phyloP scores from a whole-genome alignment of 306 rosid genomes.

The Cajanus cajan region DNA sequence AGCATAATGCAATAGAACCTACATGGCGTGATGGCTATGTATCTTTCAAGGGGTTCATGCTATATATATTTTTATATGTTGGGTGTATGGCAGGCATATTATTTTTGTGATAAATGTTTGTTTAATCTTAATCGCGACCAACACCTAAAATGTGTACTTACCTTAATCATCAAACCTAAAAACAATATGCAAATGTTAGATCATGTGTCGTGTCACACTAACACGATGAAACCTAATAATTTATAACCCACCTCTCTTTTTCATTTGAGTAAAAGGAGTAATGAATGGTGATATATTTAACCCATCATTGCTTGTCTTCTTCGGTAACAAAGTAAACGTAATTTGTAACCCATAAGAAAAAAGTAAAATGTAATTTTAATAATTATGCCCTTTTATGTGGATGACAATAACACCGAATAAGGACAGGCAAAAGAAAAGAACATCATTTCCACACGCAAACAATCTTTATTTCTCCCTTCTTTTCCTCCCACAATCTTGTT shows the following conservation, averaged over 20 bases:
- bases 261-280: background rate
- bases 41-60: background rate
- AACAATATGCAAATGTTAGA: background rate
- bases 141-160: background rate
- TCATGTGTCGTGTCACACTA: background rate
- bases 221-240: background rate
- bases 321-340: background rate
- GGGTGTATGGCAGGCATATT: background rate
- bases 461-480: background rate
- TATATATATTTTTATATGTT: background rate
- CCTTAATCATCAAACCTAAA: background rate
- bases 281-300: background rate
- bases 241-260: background rate
- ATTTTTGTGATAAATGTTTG: background rate
- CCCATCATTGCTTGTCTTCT: background rate
- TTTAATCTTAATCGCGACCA: background rate
- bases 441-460: conserved; percentile 15
- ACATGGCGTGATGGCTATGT: background rate
- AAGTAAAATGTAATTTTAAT: background rate
- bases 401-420: background rate
- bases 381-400: conserved; percentile 2
- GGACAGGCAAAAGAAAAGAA: background rate
- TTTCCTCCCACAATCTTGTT: background rate
- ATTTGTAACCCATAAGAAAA: background rate
- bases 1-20: background rate